A percentile compares a stretch with the other conserved stretches of the same genome.
Evolutionary conservation across 768 basidiomycete species (phyloP).

Genomic region (Lentinula guzmanii): DNA sequence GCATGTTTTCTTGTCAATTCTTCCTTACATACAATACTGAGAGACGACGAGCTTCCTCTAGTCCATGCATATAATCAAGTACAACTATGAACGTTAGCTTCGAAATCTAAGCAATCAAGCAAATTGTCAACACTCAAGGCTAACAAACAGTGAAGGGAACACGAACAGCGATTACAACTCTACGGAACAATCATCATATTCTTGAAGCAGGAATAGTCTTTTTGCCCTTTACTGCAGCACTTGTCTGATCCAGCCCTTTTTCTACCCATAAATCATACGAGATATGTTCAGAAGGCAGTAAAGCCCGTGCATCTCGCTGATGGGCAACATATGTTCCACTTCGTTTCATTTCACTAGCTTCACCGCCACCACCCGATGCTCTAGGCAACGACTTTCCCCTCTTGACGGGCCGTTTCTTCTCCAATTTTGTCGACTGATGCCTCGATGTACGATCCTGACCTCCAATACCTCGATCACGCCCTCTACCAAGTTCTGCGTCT

Average conservation of each 20-base stretch:
- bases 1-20: no score
- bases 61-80: background rate
- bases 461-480: background rate
- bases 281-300: background rate
- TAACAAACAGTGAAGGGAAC: background rate
- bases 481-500: background rate
- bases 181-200: background rate
- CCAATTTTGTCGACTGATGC: background rate
- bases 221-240: background rate
- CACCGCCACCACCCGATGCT: background rate
- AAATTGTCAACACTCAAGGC: background rate
- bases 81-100: background rate
- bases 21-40: no score
- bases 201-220: background rate
- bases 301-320: background rate
- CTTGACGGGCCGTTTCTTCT: background rate
- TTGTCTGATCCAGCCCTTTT: conserved; percentile 4
- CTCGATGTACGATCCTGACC: background rate
- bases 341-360: background rate
- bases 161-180: background rate
- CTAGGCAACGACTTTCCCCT: background rate
- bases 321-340: background rate
- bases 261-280: conserved; percentile 4
- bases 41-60: background rate
- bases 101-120: background rate